phyloP scores from a whole-genome alignment of 306 rosid species.

The Citrullus mucosospermus region DNA sequence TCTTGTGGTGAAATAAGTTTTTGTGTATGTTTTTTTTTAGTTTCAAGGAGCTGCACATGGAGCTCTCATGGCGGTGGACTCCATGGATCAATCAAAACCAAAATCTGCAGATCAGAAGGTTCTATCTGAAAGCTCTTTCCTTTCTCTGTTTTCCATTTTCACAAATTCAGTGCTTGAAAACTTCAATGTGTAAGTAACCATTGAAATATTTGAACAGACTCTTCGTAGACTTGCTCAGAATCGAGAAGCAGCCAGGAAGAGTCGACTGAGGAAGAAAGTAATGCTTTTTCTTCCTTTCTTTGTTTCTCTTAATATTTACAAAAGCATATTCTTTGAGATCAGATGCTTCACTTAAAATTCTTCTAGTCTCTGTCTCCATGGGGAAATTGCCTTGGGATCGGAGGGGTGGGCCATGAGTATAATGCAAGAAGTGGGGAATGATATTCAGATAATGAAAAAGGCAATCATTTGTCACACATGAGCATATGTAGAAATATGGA shows the following conservation, averaged over 20 bases:
- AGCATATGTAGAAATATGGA: background rate
- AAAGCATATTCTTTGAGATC: too few relatives aligned
- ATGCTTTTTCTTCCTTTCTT: background rate
- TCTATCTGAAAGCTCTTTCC: background rate
- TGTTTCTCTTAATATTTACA: too few relatives aligned
- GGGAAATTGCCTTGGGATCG: background rate
- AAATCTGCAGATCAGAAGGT: conserved; percentile 59
- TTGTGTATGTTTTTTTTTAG: conserved; percentile 12
- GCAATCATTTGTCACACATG: background rate
- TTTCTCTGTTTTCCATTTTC: background rate
- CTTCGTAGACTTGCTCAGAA: conserved; percentile 69
- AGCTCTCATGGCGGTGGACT: conserved; percentile 35
- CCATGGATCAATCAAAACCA: conserved; percentile 32
- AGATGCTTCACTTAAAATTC: background rate
- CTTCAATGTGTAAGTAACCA: background rate
- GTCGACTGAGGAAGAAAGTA: conserved; percentile 69
- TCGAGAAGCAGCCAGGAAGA: conserved; percentile 74
- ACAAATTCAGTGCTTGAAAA: background rate
- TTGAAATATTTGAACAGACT: conserved; percentile 18
- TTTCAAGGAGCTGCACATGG: conserved; percentile 36
- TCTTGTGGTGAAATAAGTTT: background rate
- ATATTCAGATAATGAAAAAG: background rate
- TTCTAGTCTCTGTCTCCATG: too few relatives aligned
- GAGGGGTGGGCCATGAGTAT: background rate
- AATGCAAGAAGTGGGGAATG: background rate